phyloP scores from a whole-genome alignment of 2,329 filamentous ascomycete genomes.

The Paecilomyces sp. region DNA sequence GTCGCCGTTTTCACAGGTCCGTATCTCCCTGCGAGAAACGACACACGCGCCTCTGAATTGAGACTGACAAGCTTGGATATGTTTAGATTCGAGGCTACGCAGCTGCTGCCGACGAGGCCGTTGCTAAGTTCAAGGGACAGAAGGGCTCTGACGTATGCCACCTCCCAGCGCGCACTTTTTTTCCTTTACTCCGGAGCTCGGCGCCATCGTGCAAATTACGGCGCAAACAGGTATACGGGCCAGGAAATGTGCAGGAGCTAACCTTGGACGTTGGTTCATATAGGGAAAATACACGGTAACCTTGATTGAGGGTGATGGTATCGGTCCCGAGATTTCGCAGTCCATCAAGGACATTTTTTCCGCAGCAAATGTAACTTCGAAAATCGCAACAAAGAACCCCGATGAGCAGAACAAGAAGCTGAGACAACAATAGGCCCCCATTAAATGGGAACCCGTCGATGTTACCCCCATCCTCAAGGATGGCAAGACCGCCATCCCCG shows the following conservation, averaged over 20 bases:
- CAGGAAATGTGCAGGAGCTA: conserved; percentile 8
- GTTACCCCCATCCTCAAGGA: conserved; percentile 91
- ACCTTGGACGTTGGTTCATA: conserved; percentile 7
- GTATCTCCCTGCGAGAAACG: conserved; percentile 16
- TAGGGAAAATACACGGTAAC: conserved; percentile 94
- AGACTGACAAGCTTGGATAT: conserved; percentile 11
- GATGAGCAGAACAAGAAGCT: conserved; percentile 12
- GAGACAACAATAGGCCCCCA: conserved; percentile 59
- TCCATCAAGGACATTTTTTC: conserved; percentile 98
- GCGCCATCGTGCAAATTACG: background rate
- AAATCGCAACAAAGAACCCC: background rate
- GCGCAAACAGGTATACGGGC: background rate
- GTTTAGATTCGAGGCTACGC: conserved; percentile 55
- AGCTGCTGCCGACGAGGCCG: conserved; percentile 53
- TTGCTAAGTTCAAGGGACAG: conserved; percentile 88
- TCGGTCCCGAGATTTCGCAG: conserved; percentile 94
- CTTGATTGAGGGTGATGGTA: conserved; percentile 97
- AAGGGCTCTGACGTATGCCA: conserved; percentile 77
- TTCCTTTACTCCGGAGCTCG: conserved; percentile 3
- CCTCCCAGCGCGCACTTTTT: conserved; percentile 12
- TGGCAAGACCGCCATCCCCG: conserved; percentile 90
- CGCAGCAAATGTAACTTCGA: conserved; percentile 68
- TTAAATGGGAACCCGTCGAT: conserved; percentile 96
- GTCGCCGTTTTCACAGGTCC: conserved; percentile 52
- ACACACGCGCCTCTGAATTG: conserved; percentile 6